Conservation (phyloP, 345 rosid species). For the Eucalyptus decipiens region DNA sequence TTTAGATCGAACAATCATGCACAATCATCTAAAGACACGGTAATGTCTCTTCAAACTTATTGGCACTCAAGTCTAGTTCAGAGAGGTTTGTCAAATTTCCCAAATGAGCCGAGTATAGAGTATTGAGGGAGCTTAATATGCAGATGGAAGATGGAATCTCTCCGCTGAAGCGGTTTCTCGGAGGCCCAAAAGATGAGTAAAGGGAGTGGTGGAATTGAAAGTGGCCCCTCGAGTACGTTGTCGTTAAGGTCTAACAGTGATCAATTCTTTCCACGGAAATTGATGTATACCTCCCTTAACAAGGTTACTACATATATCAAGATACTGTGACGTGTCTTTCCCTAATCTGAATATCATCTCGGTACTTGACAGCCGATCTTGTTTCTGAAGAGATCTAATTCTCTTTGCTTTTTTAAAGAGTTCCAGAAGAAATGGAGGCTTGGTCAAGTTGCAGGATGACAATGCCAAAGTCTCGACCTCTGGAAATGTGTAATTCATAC, state of each 20-base stretch:
- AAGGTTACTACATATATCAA: too few species aligned
- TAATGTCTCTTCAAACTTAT: not conserved
- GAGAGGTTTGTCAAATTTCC: not conserved
- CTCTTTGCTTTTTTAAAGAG: not conserved
- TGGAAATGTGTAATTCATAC: not conserved
- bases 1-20: not conserved
- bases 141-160: too few species aligned
- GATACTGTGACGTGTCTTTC: not conserved
- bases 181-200: too few species aligned
- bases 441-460: not conserved
- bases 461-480: not conserved
- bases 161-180: too few species aligned
- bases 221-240: too few species aligned
- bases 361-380: not conserved
- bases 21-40: conserved; percentile 1
- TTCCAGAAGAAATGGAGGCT: not conserved
- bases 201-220: too few species aligned
- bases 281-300: too few species aligned
- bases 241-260: too few species aligned
- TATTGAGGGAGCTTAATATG: too few species aligned
- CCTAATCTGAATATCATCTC: not conserved
- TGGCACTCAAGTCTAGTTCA: not conserved
- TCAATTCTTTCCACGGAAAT: too few species aligned
- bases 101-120: not conserved
- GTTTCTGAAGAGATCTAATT: not conserved